Base-by-base conservation (phyloP, 352 stramenopile genomes). In the Phytophthora quininea region DNA sequence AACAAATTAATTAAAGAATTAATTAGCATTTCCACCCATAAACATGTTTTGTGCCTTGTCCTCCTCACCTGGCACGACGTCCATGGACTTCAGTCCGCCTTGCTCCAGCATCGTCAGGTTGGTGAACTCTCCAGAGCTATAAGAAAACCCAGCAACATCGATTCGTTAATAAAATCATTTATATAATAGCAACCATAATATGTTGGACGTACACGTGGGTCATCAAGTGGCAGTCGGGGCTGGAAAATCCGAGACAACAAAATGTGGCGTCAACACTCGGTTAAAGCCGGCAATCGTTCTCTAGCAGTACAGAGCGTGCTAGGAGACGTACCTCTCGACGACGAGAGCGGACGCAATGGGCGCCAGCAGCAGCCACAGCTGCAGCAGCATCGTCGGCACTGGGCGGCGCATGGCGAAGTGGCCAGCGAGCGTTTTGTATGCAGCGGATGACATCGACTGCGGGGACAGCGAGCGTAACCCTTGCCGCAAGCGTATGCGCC, bases 91-190 rank as follows among this genome's bases (percentile, higher is more conserved):
- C 48, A 92, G 49, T 8, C 46, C 48, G 11, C 67, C 60, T 40
- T 73, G 56, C 29, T 82, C 68, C 29, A 93, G 62, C 42, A 77
- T 35, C 29, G 79, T 80, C 8, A 69, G 52, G 69, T 91, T 89
- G 12, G 85, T 92, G 59, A 93, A 93, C 62, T 93, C 85, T 27
- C 83, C 80, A 0, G 85, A 90, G 4, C 82, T 91, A 49, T 10
- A 59, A 45, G 31, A 35, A 31, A 27, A 7, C 51, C 24, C 54
- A 49, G 30, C 29, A 46, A 50, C n/a, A 45, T 31, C 46, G 12
- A 2, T 11, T 30, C 33, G 29, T 45, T 45, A 31, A 30, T 24
- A 8, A 58, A 59, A 59, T 29, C 58, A 42, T 15, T 40, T 64
- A 37, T 51, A 29, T 24, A 50, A 50, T 4, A 27, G n/a, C n/a